Evolutionary conservation across 2,329 filamentous ascomycete species (phyloP).

Genomic region (Cladosporium sp.): DNA sequence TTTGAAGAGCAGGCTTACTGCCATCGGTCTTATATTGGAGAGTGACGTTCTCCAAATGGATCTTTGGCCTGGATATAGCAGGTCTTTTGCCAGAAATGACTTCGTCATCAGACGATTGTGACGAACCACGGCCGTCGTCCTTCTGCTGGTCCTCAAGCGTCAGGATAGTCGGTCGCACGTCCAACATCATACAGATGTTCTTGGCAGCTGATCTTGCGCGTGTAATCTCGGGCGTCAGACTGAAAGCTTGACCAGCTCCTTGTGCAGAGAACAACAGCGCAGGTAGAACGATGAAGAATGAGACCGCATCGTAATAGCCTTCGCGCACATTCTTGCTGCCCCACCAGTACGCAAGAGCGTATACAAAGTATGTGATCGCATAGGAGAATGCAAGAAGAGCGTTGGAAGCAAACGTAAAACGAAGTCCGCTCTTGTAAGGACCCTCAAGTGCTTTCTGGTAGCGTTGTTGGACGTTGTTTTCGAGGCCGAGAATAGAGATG

Average conservation of each 20-base stretch:
- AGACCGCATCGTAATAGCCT: constrained; percentile 37
- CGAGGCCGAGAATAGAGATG: constrained; percentile 42
- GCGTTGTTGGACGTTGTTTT: constrained; percentile 34
- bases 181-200: constrained; percentile 40
- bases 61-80: constrained; percentile 14
- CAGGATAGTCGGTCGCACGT: constrained; percentile 38
- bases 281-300: constrained; percentile 45
- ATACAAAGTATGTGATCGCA: constrained; percentile 45
- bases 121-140: neutral
- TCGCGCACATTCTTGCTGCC: constrained; percentile 41
- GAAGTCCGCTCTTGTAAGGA: constrained; percentile 38
- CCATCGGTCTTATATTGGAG: constrained; percentile 36
- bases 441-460: constrained; percentile 37
- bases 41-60: constrained; percentile 35
- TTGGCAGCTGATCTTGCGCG: constrained; percentile 42
- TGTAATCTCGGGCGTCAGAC: constrained; percentile 42
- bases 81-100: neutral
- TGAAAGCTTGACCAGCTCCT: constrained; percentile 44
- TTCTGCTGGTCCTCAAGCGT: constrained; percentile 10
- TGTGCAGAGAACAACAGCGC: constrained; percentile 46
- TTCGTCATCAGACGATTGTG: constrained; percentile 5
- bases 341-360: constrained; percentile 49
- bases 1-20: constrained; percentile 39
- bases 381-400: constrained; percentile 42
- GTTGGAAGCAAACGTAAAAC: constrained; percentile 39